Evolutionary conservation across 495 filamentous ascomycete species (phyloP), one percentile per base, ranked within the genome.

Genomic region (Penicillium canariense): DNA sequence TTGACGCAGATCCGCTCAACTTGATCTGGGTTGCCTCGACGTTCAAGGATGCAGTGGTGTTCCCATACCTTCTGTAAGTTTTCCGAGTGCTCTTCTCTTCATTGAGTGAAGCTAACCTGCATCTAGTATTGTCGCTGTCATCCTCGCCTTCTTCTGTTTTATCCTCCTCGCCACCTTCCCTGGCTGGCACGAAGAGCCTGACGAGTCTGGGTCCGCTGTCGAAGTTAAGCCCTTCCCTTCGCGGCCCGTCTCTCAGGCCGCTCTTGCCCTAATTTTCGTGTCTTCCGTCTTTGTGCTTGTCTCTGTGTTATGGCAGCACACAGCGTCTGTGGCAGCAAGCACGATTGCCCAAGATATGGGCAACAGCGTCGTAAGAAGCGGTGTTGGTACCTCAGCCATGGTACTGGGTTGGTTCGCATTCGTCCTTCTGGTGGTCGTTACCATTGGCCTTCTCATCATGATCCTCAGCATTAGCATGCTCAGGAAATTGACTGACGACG

Each of bases 371-470:
- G 89, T 97, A 14, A 78, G 83, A 69, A 88, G 87, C 48, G 93
- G 93, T 12, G 91, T 97, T 34, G 93, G 93, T 2, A 88, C 88
- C 5, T 88, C 85, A 3, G 93, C 93, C 9, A 97, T 97, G 90
- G 88, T 97, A 26, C 79, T 97, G 61, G 93, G 93, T 23, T 97
- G 93, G 93, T 97, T 97, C 69, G 88, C 90, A 12, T 97, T 97
- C 63, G 88, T 87, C 28, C 65, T 97, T 53, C 77, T 97, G 56
- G 93, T 97, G 50, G 84, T 97, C 30, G 91, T 96, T 26, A 96
- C 93, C 15, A 95, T 97, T 65, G 93, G 93, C 22, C 69, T 97
- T 68, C 76, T 97, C 32, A 87, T 97, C 58, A 97, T 97, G 93
- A 95, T 96, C 56, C 73, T 96, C 67, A 96, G 90, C 73, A 90